Evolutionary conservation across 371 early-diverging fungal species (phyloP).

Genomic region (Dichotomocladium elegans): DNA sequence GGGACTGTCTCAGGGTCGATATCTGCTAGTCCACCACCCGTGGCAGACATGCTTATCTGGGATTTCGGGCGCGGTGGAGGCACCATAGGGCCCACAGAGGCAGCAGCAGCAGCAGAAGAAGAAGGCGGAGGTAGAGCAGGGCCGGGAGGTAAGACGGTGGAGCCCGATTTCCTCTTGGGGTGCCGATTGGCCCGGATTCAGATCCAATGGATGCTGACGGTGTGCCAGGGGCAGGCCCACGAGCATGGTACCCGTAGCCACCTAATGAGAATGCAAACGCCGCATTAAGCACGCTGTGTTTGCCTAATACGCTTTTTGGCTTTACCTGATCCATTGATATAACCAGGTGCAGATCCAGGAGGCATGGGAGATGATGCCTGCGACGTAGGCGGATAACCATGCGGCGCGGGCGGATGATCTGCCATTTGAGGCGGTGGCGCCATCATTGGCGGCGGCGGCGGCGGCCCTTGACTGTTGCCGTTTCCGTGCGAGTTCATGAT

Average conservation of each 20-base stretch:
- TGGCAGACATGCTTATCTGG: constrained; percentile 10
- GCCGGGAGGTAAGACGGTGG: background rate
- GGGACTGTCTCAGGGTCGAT: constrained; percentile 83
- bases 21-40: constrained; percentile 62
- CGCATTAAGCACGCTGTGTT: too few relatives aligned
- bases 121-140: constrained; percentile 11
- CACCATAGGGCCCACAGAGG: constrained; percentile 3
- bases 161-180: constrained; percentile 8
- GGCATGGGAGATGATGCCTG: constrained; percentile 7
- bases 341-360: constrained; percentile 9
- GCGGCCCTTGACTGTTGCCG: constrained; percentile 12
- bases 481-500: constrained; percentile 42
- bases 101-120: background rate
- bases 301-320: background rate
- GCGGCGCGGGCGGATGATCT: constrained; percentile 21
- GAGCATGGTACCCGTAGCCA: constrained; percentile 7
- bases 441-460: too few relatives aligned
- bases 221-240: constrained; percentile 11
- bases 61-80: constrained; percentile 9
- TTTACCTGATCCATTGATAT: constrained; percentile 9
- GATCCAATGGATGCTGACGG: constrained; percentile 2
- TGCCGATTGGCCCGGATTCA: background rate
- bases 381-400: constrained; percentile 14
- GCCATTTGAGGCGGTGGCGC: constrained; percentile 39
- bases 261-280: background rate